Conservation (phyloP, 1,139 yeast species). For the Geotrichum australiense region DNA sequence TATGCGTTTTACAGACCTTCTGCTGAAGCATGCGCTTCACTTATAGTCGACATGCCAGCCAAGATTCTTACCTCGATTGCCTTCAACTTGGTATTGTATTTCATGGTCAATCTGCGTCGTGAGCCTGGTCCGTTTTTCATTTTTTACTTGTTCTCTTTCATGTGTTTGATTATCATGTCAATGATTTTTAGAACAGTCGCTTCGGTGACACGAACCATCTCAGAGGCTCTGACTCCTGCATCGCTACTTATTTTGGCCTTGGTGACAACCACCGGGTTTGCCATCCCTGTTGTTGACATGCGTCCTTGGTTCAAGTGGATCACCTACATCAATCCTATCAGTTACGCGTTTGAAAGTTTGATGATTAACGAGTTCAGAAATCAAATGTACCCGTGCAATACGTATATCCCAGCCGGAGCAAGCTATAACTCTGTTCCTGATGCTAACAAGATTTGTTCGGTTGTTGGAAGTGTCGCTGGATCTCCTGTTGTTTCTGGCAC, state of each 20-base stretch:
- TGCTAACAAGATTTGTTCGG: conserved; percentile 45
- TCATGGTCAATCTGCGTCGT: conserved; percentile 59
- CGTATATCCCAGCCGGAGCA: conserved; percentile 45
- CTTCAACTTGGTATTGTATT: conserved; percentile 58
- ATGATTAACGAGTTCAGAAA: conserved; percentile 36
- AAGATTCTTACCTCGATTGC: conserved; percentile 47
- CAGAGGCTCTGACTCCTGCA: conserved; percentile 71
- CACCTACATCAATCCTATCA: conserved; percentile 43
- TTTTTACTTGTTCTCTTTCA: conserved; percentile 47
- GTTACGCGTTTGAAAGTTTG: conserved; percentile 42
- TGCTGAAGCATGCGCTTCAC: conserved; percentile 66
- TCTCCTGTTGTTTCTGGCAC: conserved; percentile 47
- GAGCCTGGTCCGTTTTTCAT: conserved; percentile 64
- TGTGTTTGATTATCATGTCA: conserved; percentile 58
- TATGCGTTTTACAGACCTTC: conserved; percentile 72
- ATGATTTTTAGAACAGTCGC: conserved; percentile 67
- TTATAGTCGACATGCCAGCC: conserved; percentile 62
- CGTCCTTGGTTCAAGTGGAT: conserved; percentile 50
- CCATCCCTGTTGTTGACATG: conserved; percentile 44
- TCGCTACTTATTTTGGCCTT: conserved; percentile 51
- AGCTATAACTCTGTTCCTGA: conserved; percentile 37
- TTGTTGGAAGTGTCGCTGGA: conserved; percentile 59
- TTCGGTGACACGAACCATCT: conserved; percentile 49
- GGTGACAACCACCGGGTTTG: conserved; percentile 46
- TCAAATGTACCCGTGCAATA: conserved; percentile 37